Evolutionary conservation across 106 monocot genomes (phyloP).

Genomic region (Dendrobium chrysotoxum): DNA sequence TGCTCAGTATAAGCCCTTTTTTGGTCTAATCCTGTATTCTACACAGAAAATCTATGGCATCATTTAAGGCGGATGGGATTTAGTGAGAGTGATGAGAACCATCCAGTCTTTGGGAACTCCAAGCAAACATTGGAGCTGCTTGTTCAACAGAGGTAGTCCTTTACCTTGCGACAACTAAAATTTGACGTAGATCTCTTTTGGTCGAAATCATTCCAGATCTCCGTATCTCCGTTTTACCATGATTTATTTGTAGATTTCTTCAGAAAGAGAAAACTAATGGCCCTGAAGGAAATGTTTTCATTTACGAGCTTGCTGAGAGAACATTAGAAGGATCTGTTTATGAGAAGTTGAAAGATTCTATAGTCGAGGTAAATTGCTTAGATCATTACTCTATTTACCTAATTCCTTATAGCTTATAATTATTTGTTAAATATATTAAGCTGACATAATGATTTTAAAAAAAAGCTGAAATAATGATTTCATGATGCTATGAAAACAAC

Average conservation of each 20-base stretch:
- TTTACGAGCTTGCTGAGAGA: constrained; percentile 92
- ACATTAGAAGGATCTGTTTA: constrained; percentile 63
- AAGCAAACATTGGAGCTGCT: constrained; percentile 74
- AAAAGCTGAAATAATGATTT: not conserved
- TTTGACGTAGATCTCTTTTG: not conserved
- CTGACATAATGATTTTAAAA: not conserved
- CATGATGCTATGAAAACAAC: not conserved
- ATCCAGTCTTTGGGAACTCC: constrained; percentile 62
- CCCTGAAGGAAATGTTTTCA: constrained; percentile 60
- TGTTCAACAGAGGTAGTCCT: constrained; percentile 77
- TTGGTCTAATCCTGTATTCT: not conserved
- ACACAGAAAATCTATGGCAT: constrained; percentile 84
- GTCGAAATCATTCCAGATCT: not conserved
- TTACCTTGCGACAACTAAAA: not conserved
- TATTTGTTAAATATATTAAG: not conserved
- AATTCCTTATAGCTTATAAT: not conserved
- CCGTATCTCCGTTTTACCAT: not conserved
- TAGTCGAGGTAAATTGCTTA: constrained; percentile 39
- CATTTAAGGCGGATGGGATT: constrained; percentile 76
- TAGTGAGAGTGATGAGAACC: constrained; percentile 69
- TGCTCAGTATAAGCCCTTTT: not conserved
- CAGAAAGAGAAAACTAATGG: constrained; percentile 78
- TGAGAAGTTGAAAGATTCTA: constrained; percentile 50
- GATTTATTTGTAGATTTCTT: constrained; percentile 44
- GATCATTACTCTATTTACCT: not conserved